Base-by-base conservation (phyloP, 2,329 filamentous ascomycete species). In the Bipolaris zeicola region DNA sequence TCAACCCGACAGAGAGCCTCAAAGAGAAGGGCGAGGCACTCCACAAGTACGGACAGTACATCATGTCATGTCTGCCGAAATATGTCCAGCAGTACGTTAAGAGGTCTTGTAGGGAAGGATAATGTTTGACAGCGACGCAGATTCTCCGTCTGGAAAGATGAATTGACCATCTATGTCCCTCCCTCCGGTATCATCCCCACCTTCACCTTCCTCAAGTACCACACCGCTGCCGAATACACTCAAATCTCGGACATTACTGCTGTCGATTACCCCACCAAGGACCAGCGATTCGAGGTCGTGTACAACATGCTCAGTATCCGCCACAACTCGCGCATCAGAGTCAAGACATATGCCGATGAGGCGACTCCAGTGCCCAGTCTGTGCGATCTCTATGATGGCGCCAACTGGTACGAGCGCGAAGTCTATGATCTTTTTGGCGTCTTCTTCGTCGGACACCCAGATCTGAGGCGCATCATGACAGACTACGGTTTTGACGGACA, bases 401-500 rank as follows among this genome's bases (percentile, higher is more conserved):
- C 95, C 71, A 95, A 98, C 80, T 99, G 95, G 95, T 98, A 96
- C 77, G 95, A 99, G 83, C 87, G 95, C 66, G 95, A 99, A 80
- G 92, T 96, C 22, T 98, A 98, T 80, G 95, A 99, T 78, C 79
- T 99, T 71, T 99, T 96, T 74, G 95, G 95, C 63, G 92, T 99
- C 66, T 97, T 98, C 84, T 99, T 99, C 80, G 84, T 89, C 52
- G 92, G 89, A 61, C 95, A 99, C 82, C 95, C 95, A 37, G 96
- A 99, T 81, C 83, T 99, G 69, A 88, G 95, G 77, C 87, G 95
- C 68, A 98, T 99, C 81, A 96, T 99, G 94, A 99, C 95, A 65
- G 95, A 99, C 78, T 99, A 99, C 78, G 95, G 95, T 50, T 99
- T 99, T 74, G 96, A 99, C 77, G 95, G 95, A 50, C 95, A 99